Conservation (phyloP, 768 basidiomycete genomes). For the Phaeotremella skinneri region DNA sequence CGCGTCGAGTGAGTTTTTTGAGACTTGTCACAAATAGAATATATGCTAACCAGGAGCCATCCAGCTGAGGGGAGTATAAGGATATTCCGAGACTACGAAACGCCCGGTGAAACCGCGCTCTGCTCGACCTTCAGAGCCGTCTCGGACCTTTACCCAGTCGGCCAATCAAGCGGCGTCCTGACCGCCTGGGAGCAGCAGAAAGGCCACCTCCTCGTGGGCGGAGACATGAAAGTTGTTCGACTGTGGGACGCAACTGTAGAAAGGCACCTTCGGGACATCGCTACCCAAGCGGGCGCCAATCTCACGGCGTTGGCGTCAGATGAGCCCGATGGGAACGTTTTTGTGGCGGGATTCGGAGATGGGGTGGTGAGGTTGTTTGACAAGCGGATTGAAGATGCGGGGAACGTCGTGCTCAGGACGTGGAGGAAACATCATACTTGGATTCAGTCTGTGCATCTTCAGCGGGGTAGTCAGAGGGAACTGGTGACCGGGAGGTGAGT, state of each 20-base stretch:
- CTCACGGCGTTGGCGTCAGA: constrained; percentile 82
- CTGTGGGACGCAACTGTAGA: constrained; percentile 96
- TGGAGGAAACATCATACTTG: constrained; percentile 78
- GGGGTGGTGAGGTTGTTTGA: constrained; percentile 88
- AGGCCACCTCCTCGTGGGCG: constrained; percentile 82
- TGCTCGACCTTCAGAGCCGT: constrained; percentile 90
- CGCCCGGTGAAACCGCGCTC: constrained; percentile 73
- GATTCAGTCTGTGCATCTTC: constrained; percentile 87
- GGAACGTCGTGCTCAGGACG: constrained; percentile 71
- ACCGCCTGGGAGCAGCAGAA: constrained; percentile 90
- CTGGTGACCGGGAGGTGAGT: constrained; percentile 81
- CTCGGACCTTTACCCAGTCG: constrained; percentile 67
- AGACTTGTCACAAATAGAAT: neutral
- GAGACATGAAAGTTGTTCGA: constrained; percentile 82
- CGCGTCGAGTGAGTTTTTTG: constrained; percentile 66
- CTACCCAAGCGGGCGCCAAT: constrained; percentile 85
- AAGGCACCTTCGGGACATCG: constrained; percentile 59
- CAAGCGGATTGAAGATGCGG: constrained; percentile 65
- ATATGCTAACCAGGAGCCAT: neutral
- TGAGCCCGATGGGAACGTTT: constrained; percentile 68
- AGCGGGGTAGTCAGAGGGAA: constrained; percentile 66
- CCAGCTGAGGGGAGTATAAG: constrained; percentile 89
- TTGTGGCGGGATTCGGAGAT: constrained; percentile 89
- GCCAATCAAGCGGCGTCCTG: constrained; percentile 77
- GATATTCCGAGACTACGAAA: constrained; percentile 88